Evolutionary conservation across 768 basidiomycete species (phyloP).

Genomic region (Dioszegia hungarica): DNA sequence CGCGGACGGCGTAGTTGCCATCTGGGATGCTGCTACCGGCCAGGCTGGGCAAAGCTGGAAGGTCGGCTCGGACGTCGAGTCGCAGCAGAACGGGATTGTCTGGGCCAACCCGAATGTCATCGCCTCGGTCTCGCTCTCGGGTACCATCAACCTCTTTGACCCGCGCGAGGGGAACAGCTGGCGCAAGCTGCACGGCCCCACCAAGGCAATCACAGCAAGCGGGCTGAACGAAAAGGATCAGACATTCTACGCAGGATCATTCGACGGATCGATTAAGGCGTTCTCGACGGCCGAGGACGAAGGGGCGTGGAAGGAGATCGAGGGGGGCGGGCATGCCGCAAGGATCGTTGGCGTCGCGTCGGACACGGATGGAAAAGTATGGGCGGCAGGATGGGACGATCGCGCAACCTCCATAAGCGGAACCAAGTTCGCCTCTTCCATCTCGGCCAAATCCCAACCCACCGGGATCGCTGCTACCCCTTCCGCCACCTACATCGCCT

Average conservation of each 20-base stretch:
- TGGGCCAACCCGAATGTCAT: constrained; percentile 70
- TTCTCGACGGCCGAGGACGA: constrained; percentile 33
- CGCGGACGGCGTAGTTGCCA: constrained; percentile 77
- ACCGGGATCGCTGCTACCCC: constrained; percentile 34
- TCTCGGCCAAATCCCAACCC: constrained; percentile 43
- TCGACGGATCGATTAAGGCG: constrained; percentile 52
- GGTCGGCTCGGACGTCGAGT: constrained; percentile 64
- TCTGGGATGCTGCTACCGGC: constrained; percentile 77
- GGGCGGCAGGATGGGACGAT: constrained; percentile 78
- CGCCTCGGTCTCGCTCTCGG: constrained; percentile 76
- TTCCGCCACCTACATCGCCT: constrained; percentile 30
- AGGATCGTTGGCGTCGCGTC: constrained; percentile 63
- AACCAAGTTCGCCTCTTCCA: constrained; percentile 25
- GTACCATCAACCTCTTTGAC: constrained; percentile 78
- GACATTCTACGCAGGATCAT: constrained; percentile 78
- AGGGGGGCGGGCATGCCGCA: constrained; percentile 66
- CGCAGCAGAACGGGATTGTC: constrained; percentile 81
- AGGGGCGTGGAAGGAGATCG: constrained; percentile 49
- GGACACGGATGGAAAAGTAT: constrained; percentile 55
- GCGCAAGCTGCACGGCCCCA: constrained; percentile 61
- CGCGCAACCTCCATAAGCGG: constrained; percentile 31
- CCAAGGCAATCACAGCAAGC: constrained; percentile 68
- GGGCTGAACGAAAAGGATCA: constrained; percentile 24
- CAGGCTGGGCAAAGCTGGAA: constrained; percentile 67
- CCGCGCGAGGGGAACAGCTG: constrained; percentile 59